These are phyloP conservation scores for Colletotrichum tanaceti DNA, from an alignment of 2,329 filamentous ascomycete species.

Conservation along the genomic window DNA sequence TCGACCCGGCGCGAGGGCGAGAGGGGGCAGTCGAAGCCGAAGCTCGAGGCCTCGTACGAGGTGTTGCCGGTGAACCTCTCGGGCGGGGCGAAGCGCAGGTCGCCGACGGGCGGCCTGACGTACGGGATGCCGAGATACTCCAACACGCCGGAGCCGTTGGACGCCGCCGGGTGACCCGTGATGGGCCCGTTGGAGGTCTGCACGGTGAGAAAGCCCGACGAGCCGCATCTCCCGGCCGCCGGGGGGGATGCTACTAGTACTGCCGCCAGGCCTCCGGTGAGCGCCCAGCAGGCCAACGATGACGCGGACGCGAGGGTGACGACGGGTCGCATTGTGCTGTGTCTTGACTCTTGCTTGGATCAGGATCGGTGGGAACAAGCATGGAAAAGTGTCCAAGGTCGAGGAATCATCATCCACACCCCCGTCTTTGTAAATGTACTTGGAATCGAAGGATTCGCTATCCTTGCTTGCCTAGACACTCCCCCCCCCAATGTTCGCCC, in stretches of 20 bases:
- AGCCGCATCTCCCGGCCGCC: slow-evolving; percentile 30
- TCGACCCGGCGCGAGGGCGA: slow-evolving; percentile 43
- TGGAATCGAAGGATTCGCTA: neutral
- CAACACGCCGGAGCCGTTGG: slow-evolving; percentile 47
- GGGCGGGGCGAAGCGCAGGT: slow-evolving; percentile 45
- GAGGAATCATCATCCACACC: too few relatives aligned
- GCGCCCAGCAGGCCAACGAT: neutral
- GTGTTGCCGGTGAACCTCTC: slow-evolving; percentile 43
- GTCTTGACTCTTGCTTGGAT: too few relatives aligned
- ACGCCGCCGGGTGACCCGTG: slow-evolving; percentile 48
- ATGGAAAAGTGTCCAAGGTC: too few relatives aligned
- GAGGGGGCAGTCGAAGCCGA: slow-evolving; percentile 47
- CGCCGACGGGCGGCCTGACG: slow-evolving; percentile 45
- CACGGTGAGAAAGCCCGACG: slow-evolving; percentile 44
- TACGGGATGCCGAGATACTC: slow-evolving; percentile 54
- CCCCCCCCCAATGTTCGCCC: neutral
- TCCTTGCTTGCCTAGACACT: neutral
- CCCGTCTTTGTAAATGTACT: neutral
- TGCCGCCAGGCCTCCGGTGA: neutral
- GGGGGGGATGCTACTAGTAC: neutral
- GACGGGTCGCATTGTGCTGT: neutral
- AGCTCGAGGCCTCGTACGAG: slow-evolving; percentile 44
- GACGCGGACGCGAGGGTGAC: neutral
- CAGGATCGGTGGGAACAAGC: accelerated
- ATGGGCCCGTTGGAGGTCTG: slow-evolving; percentile 49